These are phyloP conservation scores for Parafenestella ontariensis DNA, from an alignment of 2,329 filamentous ascomycete genomes.

Conservation along the genomic window DNA sequence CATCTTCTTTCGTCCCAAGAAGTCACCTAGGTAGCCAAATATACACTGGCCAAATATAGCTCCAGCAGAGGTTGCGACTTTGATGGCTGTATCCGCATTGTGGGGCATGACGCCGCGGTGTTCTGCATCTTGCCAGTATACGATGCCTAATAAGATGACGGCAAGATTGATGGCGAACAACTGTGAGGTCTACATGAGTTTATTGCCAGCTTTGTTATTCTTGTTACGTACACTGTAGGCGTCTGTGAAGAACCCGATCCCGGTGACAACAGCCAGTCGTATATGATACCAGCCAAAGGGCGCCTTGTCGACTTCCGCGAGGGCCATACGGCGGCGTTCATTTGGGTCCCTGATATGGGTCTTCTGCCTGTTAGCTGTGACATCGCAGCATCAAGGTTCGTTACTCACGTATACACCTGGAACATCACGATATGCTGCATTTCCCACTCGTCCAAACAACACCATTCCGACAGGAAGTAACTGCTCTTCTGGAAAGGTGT, in stretches of 20 bases:
- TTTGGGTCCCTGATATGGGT: slow-evolving; percentile 44
- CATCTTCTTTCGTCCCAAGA: slow-evolving; percentile 81
- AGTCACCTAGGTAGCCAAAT: slow-evolving; percentile 73
- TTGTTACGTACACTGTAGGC: slow-evolving; percentile 62
- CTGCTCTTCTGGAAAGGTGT: slow-evolving; percentile 6
- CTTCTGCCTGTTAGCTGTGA: slow-evolving; percentile 20
- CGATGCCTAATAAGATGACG: slow-evolving; percentile 75
- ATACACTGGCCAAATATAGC: slow-evolving; percentile 83
- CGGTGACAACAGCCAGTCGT: slow-evolving; percentile 76
- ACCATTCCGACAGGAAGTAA: slow-evolving; percentile 24
- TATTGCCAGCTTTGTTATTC: background rate
- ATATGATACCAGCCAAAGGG: slow-evolving; percentile 70
- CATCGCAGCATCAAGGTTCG: background rate
- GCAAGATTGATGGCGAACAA: slow-evolving; percentile 65
- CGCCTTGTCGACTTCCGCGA: slow-evolving; percentile 47
- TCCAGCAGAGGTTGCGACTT: slow-evolving; percentile 82
- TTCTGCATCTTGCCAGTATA: slow-evolving; percentile 67
- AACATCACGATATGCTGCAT: slow-evolving; percentile 42
- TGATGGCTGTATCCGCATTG: slow-evolving; percentile 79
- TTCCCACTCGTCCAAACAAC: slow-evolving; percentile 37
- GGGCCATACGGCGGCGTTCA: slow-evolving; percentile 45
- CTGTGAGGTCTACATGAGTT: slow-evolving; percentile 20
- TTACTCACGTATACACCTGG: slow-evolving; percentile 37
- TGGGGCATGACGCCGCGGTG: slow-evolving; percentile 63
- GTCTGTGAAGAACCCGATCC: slow-evolving; percentile 89